Evolutionary conservation across 805 yeast species (phyloP), one percentile per base, ranked within the genome.

Genomic region (Blastobotrys terrestris): DNA sequence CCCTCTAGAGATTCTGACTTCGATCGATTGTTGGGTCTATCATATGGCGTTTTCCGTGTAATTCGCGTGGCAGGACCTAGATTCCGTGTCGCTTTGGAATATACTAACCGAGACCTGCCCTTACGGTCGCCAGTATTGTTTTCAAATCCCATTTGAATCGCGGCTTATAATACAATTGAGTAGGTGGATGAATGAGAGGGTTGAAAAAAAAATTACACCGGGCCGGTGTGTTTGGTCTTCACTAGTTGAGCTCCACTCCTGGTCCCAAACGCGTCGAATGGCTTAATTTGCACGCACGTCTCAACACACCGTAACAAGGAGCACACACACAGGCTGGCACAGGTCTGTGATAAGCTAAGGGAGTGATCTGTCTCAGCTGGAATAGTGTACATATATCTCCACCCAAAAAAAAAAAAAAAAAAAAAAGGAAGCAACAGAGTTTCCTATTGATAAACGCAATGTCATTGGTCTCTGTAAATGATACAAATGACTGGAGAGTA

Each of bases 401-500:
- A n/a, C n/a, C n/a, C n/a, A n/a, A 26, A 11, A 11, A 6, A 26
- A 5, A 5, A 5, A 26, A 26, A 26, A 26, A 11, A 26, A 26
- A 26, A 26, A 11, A 26, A 26, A 5, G 11, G 8, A 11, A 5
- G 11, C 35, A 26, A 26, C 35, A 26, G 35, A n/a, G n/a, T n/a
- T n/a, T n/a, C n/a, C 35, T 26, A 5, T 5, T 26, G 8, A 26
- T 26, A 26, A n/a, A 43, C 26, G 46, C 46, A 39, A 48, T 48
- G 51, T 40, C 46, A 5, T 22, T 48, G 31, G 45, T 48, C 2
- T 35, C 48, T n/a, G 16, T 26, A 5, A 22, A 22, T 14, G 19
- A 45, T 15, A 26, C 39, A 13, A 45, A 44, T 18, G 26, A 48
- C 21, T 57, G 62, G 60, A 49, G 51, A 39, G 55, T 57, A 1